phyloP scores from a whole-genome alignment of 2,329 filamentous ascomycete species.

The Grosmannia serpens region DNA sequence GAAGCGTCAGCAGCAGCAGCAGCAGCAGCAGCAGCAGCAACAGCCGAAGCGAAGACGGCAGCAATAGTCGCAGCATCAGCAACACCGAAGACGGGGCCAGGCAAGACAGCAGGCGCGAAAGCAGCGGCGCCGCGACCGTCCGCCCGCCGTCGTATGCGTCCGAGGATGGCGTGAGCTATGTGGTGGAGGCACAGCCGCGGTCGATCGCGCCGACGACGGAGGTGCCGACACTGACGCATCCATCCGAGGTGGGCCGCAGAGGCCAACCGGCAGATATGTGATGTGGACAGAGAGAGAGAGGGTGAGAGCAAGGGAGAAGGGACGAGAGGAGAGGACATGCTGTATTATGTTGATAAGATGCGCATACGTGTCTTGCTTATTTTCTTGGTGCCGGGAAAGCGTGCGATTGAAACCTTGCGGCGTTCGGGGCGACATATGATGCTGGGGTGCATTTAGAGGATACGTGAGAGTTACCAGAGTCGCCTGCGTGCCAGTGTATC shows the following conservation, averaged over 20 bases:
- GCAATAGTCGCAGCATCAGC: too few species aligned
- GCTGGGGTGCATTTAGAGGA: neutral
- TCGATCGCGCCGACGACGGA: conserved; percentile 39
- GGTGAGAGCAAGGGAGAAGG: neutral
- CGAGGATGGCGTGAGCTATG: conserved; percentile 63
- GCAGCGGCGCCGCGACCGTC: conserved; percentile 11
- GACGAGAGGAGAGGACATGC: neutral
- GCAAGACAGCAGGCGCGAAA: conserved; percentile 7
- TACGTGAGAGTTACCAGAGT: neutral
- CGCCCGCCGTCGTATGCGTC: conserved; percentile 67
- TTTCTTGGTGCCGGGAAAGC: neutral
- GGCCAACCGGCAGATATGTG: conserved; percentile 16
- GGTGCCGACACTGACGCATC: conserved; percentile 21
- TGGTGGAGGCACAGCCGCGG: conserved; percentile 53
- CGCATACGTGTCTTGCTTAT: neutral
- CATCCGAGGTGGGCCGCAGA: conserved; percentile 29
- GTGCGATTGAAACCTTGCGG: neutral
- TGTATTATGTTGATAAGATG: neutral
- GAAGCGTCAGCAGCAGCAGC: conserved; percentile 2
- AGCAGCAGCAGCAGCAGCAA: neutral
- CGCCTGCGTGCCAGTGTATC: too few species aligned
- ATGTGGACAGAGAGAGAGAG: neutral
- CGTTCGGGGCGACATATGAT: neutral
- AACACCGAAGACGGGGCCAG: too few species aligned
- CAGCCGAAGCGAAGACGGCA: conserved; percentile 4